Percentiles rank a stretch among this genome's conserved stretches.
These are phyloP conservation scores for Ascochyta viciae-villosae DNA, from an alignment of 2,329 filamentous ascomycete species.

Conservation along the genomic window DNA sequence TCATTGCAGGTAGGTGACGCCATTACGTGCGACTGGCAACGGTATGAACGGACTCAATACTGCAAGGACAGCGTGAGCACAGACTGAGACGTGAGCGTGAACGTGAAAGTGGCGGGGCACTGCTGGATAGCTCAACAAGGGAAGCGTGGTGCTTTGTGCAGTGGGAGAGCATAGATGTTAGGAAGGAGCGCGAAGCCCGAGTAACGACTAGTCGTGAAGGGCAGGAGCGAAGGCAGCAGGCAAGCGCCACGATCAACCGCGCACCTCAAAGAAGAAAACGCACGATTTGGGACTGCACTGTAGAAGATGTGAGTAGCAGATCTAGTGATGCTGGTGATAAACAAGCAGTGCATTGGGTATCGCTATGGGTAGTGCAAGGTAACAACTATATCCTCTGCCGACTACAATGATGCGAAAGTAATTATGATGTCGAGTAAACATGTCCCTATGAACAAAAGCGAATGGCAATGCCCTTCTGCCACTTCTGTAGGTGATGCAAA, in stretches of 20 bases:
- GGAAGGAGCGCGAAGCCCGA: neutral
- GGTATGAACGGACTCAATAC: neutral
- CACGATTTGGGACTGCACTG: neutral
- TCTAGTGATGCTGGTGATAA: neutral
- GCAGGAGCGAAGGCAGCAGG: conserved; percentile 5
- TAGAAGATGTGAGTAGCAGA: neutral
- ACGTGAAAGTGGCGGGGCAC: neutral
- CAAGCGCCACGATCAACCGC: neutral
- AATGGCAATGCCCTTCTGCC: neutral
- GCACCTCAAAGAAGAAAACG: neutral
- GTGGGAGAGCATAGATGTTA: neutral
- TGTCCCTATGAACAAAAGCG: neutral
- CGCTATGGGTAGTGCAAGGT: neutral
- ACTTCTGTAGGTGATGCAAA: neutral
- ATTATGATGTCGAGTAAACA: neutral
- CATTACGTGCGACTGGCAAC: neutral
- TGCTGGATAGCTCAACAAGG: too few relatives aligned
- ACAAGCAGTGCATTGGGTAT: conserved; percentile 7
- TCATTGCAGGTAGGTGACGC: neutral
- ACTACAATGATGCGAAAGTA: neutral
- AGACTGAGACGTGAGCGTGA: neutral
- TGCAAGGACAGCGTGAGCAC: neutral
- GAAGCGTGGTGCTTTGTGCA: neutral
- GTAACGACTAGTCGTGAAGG: neutral
- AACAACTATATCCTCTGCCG: neutral